These are phyloP conservation scores for Rhexocercosporidium sp. DNA, from an alignment of 2,329 filamentous ascomycete genomes.

Conservation along the genomic window DNA sequence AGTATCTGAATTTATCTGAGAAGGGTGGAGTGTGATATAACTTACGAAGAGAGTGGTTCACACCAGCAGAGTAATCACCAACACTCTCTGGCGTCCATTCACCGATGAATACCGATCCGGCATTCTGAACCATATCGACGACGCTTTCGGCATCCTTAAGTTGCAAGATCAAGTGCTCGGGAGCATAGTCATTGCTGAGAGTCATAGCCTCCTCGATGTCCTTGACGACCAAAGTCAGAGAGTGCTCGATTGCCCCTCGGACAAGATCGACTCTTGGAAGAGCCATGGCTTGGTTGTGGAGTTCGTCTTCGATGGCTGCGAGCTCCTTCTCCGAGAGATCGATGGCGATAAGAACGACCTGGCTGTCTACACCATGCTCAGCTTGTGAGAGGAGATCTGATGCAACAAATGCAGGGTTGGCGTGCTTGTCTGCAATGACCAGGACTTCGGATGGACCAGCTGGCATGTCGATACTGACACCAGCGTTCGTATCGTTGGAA, in stretches of 20 bases:
- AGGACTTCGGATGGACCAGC: constrained; percentile 95
- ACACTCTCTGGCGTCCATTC: constrained; percentile 98
- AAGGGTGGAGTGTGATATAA: constrained; percentile 39
- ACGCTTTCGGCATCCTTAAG: constrained; percentile 75
- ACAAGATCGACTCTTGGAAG: constrained; percentile 94
- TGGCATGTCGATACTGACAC: constrained; percentile 97
- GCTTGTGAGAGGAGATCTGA: constrained; percentile 94
- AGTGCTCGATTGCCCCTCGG: constrained; percentile 86
- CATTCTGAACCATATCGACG: constrained; percentile 85
- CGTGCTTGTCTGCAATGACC: constrained; percentile 87
- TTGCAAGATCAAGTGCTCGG: constrained; percentile 95
- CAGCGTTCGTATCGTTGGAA: constrained; percentile 94
- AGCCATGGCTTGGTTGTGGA: constrained; percentile 84
- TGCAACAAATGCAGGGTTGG: constrained; percentile 93
- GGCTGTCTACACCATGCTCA: constrained; percentile 94
- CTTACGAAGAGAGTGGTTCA: constrained; percentile 97
- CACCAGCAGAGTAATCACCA: constrained; percentile 95
- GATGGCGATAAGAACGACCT: constrained; percentile 89
- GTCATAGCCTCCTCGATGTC: constrained; percentile 75
- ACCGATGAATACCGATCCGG: constrained; percentile 94
- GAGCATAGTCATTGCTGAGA: constrained; percentile 92
- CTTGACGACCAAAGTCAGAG: constrained; percentile 80
- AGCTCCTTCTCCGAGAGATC: constrained; percentile 76
- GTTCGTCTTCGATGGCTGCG: constrained; percentile 85
- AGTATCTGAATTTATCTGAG: constrained; percentile 4